Evolutionary conservation across 2,329 filamentous ascomycete species (phyloP).

Genomic region (Sphaerulina vaccinii): DNA sequence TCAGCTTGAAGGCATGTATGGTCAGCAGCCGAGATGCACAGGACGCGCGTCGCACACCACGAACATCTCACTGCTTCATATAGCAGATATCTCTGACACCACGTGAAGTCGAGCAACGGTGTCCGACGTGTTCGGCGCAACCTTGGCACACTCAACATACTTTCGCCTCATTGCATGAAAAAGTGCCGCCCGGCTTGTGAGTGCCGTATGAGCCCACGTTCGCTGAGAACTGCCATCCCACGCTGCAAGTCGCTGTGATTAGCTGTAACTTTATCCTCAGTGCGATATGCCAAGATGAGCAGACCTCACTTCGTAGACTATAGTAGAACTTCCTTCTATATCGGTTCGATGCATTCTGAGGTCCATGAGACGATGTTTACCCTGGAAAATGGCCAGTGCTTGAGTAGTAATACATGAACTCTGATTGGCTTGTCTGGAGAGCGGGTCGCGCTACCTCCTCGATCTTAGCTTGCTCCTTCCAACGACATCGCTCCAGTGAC

Average conservation of each 20-base stretch:
- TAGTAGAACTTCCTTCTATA: no score
- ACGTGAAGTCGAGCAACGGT: no score
- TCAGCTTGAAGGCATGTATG: no score
- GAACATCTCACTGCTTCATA: neutral
- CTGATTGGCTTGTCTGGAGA: neutral
- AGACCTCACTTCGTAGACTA: no score
- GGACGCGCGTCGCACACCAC: no score
- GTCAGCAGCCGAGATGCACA: no score
- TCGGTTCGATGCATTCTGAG: no score
- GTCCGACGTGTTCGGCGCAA: neutral
- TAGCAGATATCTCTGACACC: no score
- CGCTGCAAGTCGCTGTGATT: neutral
- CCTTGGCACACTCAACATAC: neutral
- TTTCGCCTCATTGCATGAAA: constrained; percentile 3
- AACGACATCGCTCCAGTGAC: constrained; percentile 10
- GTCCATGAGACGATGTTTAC: neutral
- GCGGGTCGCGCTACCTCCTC: neutral
- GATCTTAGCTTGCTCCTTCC: neutral
- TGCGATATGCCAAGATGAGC: no score
- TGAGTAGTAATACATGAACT: neutral
- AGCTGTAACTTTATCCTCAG: no score
- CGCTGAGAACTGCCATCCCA: neutral
- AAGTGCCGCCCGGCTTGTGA: constrained; percentile 6
- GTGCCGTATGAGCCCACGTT: constrained; percentile 1
- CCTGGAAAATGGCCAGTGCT: neutral